Percentiles rank a stretch among this genome's conserved stretches.
Evolutionary conservation across 2,329 filamentous ascomycete species (phyloP).

Genomic region (Septoria petroselini): DNA sequence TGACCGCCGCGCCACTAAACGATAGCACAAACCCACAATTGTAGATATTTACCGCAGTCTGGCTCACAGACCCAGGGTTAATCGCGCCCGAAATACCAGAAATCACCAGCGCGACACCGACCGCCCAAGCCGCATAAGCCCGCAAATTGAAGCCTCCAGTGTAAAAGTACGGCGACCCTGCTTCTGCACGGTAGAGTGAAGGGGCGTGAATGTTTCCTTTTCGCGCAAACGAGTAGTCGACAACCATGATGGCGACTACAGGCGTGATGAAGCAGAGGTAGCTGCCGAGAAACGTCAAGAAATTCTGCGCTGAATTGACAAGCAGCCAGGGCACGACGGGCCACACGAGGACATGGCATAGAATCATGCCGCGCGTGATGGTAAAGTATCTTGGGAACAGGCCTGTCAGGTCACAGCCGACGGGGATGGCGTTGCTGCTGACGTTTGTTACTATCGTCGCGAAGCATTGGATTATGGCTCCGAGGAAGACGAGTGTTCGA

Average conservation of each 20-base stretch:
- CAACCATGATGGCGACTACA: constrained; percentile 40
- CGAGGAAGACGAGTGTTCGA: constrained; percentile 44
- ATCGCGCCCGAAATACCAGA: constrained; percentile 25
- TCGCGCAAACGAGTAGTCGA: constrained; percentile 42
- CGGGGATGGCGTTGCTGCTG: constrained; percentile 43
- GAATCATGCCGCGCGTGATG: constrained; percentile 44
- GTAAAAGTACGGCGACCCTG: constrained; percentile 25
- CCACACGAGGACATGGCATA: constrained; percentile 41
- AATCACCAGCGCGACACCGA: constrained; percentile 26
- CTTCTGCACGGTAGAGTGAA: constrained; percentile 36
- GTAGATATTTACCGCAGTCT: constrained; percentile 26
- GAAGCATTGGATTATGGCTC: constrained; percentile 38
- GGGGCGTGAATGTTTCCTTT: constrained; percentile 45
- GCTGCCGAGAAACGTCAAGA: constrained; percentile 45
- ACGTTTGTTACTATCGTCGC: constrained; percentile 47
- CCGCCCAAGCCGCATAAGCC: constrained; percentile 24
- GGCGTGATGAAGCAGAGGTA: constrained; percentile 46
- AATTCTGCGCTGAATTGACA: constrained; percentile 41
- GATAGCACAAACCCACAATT: constrained; percentile 27
- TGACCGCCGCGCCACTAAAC: constrained; percentile 18
- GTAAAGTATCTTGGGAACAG: constrained; percentile 45
- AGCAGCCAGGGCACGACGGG: constrained; percentile 46
- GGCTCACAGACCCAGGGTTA: constrained; percentile 20
- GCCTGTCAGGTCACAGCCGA: constrained; percentile 44
- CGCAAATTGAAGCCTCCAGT: constrained; percentile 25